Percentiles rank a stretch among this genome's conserved stretches.
These are phyloP conservation scores for Colletotrichum scovillei DNA, from an alignment of 2,329 filamentous ascomycete genomes.

Conservation along the genomic window DNA sequence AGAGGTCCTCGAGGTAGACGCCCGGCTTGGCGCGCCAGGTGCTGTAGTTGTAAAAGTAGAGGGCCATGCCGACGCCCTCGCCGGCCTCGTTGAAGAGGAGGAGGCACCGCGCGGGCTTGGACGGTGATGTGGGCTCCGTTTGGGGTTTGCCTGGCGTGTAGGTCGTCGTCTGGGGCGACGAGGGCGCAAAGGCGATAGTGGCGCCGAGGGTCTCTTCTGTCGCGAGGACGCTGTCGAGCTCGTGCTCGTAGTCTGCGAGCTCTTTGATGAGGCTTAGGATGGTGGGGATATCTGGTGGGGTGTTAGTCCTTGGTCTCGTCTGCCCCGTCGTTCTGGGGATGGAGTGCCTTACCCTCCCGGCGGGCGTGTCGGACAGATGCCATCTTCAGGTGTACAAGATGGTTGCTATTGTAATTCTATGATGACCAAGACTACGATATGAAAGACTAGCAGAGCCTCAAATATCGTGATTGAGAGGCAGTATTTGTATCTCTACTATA, in stretches of 20 bases:
- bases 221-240: slow-evolving; percentile 78
- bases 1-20: slow-evolving; percentile 95
- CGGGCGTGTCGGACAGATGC: slow-evolving; percentile 66
- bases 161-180: slow-evolving; percentile 51
- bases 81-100: slow-evolving; percentile 67
- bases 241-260: slow-evolving; percentile 89
- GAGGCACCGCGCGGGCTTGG: slow-evolving; percentile 79
- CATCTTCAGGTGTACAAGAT: slow-evolving; percentile 40
- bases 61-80: slow-evolving; percentile 77
- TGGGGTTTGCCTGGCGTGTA: slow-evolving; percentile 47
- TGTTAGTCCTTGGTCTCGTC: slow-evolving; percentile 1
- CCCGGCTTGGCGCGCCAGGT: slow-evolving; percentile 91
- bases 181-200: slow-evolving; percentile 82
- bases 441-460: not conserved
- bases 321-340: not conserved
- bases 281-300: slow-evolving; percentile 75
- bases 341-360: slow-evolving; percentile 61
- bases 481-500: slow-evolving; percentile 4
- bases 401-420: not conserved
- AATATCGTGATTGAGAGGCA: no score
- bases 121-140: slow-evolving; percentile 65
- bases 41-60: slow-evolving; percentile 96
- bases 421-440: not conserved
- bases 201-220: slow-evolving; percentile 77
- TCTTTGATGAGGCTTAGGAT: slow-evolving; percentile 87